phyloP scores from a whole-genome alignment of 2,329 filamentous ascomycete species.

The Cercospora sp. region DNA sequence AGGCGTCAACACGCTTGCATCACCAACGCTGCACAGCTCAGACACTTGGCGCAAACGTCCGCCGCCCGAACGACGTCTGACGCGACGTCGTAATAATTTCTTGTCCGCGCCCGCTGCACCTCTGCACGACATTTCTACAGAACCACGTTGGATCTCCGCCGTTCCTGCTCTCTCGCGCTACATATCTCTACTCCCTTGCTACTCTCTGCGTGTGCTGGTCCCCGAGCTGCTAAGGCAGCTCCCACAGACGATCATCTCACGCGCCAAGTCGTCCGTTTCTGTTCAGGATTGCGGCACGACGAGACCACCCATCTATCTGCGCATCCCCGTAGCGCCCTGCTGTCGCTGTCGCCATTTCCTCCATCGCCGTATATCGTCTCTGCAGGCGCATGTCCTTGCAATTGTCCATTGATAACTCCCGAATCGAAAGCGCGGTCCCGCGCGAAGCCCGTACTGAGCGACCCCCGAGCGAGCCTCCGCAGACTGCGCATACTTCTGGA shows the following conservation, averaged over 20 bases:
- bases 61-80: background rate
- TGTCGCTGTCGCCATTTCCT: background rate
- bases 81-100: background rate
- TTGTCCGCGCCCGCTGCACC: background rate
- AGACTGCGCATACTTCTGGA: background rate
- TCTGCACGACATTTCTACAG: background rate
- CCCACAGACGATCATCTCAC: background rate
- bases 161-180: background rate
- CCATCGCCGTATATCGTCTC: background rate
- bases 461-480: background rate
- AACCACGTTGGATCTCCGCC: background rate
- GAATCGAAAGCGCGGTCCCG: background rate
- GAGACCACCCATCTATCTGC: background rate
- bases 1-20: conserved; percentile 2
- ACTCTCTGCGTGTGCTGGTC: background rate
- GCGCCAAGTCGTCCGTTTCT: conserved; percentile 12
- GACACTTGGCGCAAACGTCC: background rate
- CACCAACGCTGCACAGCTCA: conserved; percentile 8
- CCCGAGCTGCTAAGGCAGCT: background rate
- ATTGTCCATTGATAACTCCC: background rate
- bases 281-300: conserved; percentile 1
- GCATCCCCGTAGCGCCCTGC: background rate
- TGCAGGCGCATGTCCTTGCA: background rate
- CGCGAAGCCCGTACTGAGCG: conserved; percentile 12
- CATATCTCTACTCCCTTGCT: background rate